These are phyloP conservation scores for Globisporangium yorkense DNA, from an alignment of 352 stramenopile species.

Conservation along the genomic window DNA sequence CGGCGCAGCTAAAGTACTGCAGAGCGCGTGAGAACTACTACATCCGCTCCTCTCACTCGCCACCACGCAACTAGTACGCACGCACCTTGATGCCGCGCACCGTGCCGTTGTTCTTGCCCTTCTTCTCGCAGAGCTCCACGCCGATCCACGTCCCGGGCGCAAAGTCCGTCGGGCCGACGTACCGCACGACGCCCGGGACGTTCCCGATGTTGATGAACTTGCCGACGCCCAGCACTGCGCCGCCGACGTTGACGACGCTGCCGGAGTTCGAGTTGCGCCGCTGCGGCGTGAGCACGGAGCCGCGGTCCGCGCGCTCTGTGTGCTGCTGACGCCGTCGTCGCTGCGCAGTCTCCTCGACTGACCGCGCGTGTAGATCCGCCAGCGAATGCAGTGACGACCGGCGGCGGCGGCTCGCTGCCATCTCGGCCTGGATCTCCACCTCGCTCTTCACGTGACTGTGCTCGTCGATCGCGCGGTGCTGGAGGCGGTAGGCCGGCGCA, in stretches of 20 bases:
- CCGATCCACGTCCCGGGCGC: conserved; percentile 62
- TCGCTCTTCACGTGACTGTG: background rate
- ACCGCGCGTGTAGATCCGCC: conserved; percentile 27
- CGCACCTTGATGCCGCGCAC: conserved; percentile 36
- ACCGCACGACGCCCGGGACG: conserved; percentile 58
- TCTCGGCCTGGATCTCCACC: background rate
- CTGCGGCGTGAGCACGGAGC: background rate
- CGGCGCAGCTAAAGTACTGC: conserved; percentile 55
- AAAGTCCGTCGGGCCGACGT: conserved; percentile 61
- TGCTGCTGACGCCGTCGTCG: conserved; percentile 3
- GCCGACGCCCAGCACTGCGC: conserved; percentile 31
- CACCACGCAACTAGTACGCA: background rate
- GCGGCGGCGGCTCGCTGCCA: background rate
- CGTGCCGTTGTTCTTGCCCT: conserved; percentile 60
- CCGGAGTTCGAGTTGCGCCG: conserved; percentile 33
- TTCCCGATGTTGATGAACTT: conserved; percentile 53
- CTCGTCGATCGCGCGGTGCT: conserved; percentile 7
- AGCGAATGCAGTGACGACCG: conserved; percentile 38
- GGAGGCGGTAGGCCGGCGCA: background rate
- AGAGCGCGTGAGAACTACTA: conserved; percentile 2
- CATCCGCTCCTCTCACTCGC: background rate
- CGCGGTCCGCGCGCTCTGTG: background rate
- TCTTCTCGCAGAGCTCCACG: conserved; percentile 54
- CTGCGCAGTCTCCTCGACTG: background rate
- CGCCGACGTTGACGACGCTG: conserved; percentile 37